phyloP scores from a whole-genome alignment of 345 rosid species.

The Hibiscus tridactylites region DNA sequence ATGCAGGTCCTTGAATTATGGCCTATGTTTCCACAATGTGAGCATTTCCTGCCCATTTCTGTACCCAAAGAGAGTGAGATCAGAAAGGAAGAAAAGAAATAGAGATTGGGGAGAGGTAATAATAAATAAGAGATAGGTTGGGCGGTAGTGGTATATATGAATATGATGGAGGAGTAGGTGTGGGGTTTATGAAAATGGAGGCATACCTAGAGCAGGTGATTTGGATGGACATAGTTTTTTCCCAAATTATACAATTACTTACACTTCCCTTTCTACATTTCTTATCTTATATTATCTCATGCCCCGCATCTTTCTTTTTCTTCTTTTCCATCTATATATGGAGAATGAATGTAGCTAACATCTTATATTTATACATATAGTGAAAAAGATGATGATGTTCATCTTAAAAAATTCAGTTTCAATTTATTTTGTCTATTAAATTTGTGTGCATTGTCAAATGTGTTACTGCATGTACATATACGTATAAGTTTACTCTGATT shows the following conservation, averaged over 20 bases:
- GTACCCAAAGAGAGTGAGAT: slow-evolving; percentile 7
- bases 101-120: neutral
- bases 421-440: too few relatives aligned
- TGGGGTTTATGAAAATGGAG: slow-evolving; percentile 38
- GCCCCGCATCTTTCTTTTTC: neutral
- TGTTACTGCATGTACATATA: neutral
- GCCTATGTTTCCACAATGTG: slow-evolving; percentile 57
- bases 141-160: slow-evolving; percentile 32
- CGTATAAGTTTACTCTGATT: neutral
- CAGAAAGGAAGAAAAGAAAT: neutral
- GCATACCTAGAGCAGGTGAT: slow-evolving; percentile 39
- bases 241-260: neutral
- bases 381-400: too few relatives aligned
- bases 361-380: too few relatives aligned
- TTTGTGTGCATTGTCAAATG: too few relatives aligned
- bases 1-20: slow-evolving; percentile 61
- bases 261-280: slow-evolving; percentile 1
- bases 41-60: slow-evolving; percentile 65
- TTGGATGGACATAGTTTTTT: slow-evolving; percentile 38
- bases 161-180: slow-evolving; percentile 17
- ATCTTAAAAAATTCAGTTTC: too few relatives aligned
- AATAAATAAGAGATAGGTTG: slow-evolving; percentile 15
- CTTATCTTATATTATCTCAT: slow-evolving; percentile 3
- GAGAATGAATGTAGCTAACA: too few relatives aligned
- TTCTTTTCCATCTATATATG: neutral